Percentiles rank a stretch among this genome's conserved stretches.
Evolutionary conservation across 208 protist species (phyloP).

Genomic region (Acanthamoeba culbertsoni): DNA sequence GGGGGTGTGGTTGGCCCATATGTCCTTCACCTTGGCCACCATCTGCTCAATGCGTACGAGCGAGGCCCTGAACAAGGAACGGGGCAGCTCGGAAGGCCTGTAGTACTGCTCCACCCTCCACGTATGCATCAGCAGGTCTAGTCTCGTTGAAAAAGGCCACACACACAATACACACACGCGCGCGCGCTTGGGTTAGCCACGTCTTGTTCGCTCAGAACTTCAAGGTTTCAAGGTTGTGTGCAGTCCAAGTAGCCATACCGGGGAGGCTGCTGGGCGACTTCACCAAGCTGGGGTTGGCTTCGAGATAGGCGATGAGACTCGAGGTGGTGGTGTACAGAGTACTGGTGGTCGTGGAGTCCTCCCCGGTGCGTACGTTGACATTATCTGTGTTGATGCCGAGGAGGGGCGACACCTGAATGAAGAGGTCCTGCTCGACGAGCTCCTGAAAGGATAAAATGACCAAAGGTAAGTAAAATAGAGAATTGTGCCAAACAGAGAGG

Average conservation of each 20-base stretch:
- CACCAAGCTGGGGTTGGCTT: not conserved
- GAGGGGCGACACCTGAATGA: constrained; percentile 69
- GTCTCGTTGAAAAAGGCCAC: no score
- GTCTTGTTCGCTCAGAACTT: no score
- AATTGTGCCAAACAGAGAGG: not conserved
- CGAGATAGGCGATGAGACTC: not conserved
- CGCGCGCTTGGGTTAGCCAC: no score
- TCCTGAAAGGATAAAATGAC: not conserved
- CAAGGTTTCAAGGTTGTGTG: no score
- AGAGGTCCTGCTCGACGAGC: constrained; percentile 43
- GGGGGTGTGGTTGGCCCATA: constrained; percentile 63
- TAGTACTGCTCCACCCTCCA: constrained; percentile 69
- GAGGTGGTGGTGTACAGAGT: constrained; percentile 3
- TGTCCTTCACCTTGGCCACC: constrained; percentile 55
- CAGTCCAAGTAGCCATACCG: not conserved
- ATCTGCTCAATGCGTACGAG: constrained; percentile 55
- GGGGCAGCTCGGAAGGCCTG: constrained; percentile 13
- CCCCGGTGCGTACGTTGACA: not conserved
- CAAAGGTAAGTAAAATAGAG: not conserved
- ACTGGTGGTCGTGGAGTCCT: not conserved
- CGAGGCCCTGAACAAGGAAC: constrained; percentile 71
- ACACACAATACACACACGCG: no score
- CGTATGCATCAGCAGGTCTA: not conserved
- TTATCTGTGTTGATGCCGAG: constrained; percentile 66
- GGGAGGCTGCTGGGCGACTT: constrained; percentile 18